Percentiles rank a stretch among this genome's conserved stretches.
Conservation (phyloP, 2,329 filamentous ascomycete species). For the Xylariomycetidae sp. region DNA sequence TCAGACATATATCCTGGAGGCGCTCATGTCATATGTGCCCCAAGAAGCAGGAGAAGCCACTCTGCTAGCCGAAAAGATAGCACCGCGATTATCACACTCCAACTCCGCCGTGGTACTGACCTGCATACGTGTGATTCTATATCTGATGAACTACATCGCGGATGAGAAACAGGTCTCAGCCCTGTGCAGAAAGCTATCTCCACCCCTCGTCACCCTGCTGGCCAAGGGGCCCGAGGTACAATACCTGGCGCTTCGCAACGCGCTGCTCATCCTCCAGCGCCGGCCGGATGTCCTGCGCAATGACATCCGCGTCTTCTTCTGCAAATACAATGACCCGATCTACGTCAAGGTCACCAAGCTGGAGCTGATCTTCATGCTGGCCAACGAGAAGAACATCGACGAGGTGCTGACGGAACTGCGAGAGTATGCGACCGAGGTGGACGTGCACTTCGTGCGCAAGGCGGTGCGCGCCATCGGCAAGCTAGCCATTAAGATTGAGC, state of each 20-base stretch:
- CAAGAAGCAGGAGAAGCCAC: constrained; percentile 85
- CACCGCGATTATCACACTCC: constrained; percentile 91
- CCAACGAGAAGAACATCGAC: constrained; percentile 90
- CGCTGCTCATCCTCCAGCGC: constrained; percentile 86
- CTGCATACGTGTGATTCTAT: constrained; percentile 92
- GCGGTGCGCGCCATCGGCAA: constrained; percentile 97
- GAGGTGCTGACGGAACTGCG: constrained; percentile 90
- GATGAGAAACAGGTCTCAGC: constrained; percentile 84
- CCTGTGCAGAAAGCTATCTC: constrained; percentile 88
- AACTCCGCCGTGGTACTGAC: constrained; percentile 96
- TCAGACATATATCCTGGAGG: constrained; percentile 96
- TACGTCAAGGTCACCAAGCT: constrained; percentile 99
- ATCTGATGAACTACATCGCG: constrained; percentile 97
- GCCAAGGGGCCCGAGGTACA: constrained; percentile 98
- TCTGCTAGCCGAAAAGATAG: constrained; percentile 86
- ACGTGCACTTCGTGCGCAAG: constrained; percentile 97
- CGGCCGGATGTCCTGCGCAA: constrained; percentile 90
- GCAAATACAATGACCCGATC: constrained; percentile 99
- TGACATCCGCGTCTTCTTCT: constrained; percentile 98
- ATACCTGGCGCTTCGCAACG: constrained; percentile 90
- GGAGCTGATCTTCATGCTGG: constrained; percentile 98
- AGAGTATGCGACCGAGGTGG: constrained; percentile 97
- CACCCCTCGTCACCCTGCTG: constrained; percentile 87
- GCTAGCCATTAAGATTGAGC: constrained; percentile 97
- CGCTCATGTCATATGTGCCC: constrained; percentile 95